Evolutionary conservation across 176 grass and related monocot species (phyloP).

Genomic region (Avena eriantha): DNA sequence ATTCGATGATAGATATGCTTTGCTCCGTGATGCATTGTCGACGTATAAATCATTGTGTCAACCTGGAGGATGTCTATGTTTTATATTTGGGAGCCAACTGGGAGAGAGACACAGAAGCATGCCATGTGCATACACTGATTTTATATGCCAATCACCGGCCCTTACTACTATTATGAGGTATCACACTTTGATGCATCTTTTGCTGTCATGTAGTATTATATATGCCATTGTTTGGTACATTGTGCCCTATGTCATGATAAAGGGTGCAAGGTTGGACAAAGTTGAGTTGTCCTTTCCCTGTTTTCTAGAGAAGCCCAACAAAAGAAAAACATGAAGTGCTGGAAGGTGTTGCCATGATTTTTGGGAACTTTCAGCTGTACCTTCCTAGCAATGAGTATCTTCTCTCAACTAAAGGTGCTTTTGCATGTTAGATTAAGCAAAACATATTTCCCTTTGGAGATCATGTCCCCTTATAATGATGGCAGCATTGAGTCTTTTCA

Average conservation of each 20-base stretch:
- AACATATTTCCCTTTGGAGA: constrained; percentile 69
- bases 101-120: constrained; percentile 56
- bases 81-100: constrained; percentile 49
- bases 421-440: constrained; percentile 54
- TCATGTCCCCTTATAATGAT: constrained; percentile 63
- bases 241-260: constrained; percentile 59
- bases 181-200: constrained; percentile 59
- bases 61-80: constrained; percentile 36
- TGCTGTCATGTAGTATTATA: constrained; percentile 45
- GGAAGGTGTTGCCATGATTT: constrained; percentile 62
- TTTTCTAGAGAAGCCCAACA: constrained; percentile 37
- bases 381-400: constrained; percentile 60
- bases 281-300: constrained; percentile 49
- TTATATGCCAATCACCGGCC: constrained; percentile 42
- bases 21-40: constrained; percentile 42
- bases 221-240: constrained; percentile 55
- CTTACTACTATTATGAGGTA: constrained; percentile 52
- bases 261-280: constrained; percentile 58
- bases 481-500: constrained; percentile 59
- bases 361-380: constrained; percentile 56
- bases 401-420: constrained; percentile 54
- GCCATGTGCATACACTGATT: constrained; percentile 68
- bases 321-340: constrained; percentile 42
- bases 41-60: constrained; percentile 33
- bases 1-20: constrained; percentile 35